Conservation (phyloP, 805 yeast species). For the Starmera amethionina region DNA sequence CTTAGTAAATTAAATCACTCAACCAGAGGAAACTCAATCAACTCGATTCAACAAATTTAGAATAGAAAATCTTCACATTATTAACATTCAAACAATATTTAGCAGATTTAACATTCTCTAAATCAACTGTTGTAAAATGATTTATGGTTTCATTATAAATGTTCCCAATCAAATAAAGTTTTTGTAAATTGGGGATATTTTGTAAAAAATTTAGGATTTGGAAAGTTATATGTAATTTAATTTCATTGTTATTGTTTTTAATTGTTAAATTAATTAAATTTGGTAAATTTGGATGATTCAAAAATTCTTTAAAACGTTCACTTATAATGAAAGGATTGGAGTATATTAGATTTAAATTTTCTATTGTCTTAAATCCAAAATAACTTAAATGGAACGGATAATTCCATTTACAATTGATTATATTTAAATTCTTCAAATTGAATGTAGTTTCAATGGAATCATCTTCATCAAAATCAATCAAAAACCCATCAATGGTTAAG, state of each 20-base stretch:
- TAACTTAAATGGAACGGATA: constrained; percentile 38
- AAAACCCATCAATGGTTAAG: constrained; percentile 29
- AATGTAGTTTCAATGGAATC: constrained; percentile 14
- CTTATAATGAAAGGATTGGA: constrained; percentile 24
- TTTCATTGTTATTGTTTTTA: constrained; percentile 16
- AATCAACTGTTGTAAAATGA: constrained; percentile 18
- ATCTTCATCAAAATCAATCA: constrained; percentile 31
- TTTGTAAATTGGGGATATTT: constrained; percentile 22
- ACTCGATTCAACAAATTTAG: constrained; percentile 18
- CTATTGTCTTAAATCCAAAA: constrained; percentile 18
- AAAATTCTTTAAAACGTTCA: constrained; percentile 24
- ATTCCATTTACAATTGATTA: constrained; percentile 45
- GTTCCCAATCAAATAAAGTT: constrained; percentile 21
- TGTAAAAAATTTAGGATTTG: constrained; percentile 21
- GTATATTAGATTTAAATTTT: constrained; percentile 17
- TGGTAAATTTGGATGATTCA: constrained; percentile 19
- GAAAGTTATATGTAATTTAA: constrained; percentile 23
- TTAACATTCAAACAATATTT: constrained; percentile 18
- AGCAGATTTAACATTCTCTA: constrained; percentile 14
- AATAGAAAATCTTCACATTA: constrained; percentile 24
- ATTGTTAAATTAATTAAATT: constrained; percentile 18
- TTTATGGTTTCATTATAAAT: constrained; percentile 24
- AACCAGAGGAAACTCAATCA: background rate
- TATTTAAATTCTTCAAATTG: constrained; percentile 17
- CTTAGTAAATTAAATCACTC: background rate